Evolutionary conservation across 1,139 yeast species (phyloP), one percentile per base, ranked within the genome.

Genomic region (Scheffersomyces cryptocercus): DNA sequence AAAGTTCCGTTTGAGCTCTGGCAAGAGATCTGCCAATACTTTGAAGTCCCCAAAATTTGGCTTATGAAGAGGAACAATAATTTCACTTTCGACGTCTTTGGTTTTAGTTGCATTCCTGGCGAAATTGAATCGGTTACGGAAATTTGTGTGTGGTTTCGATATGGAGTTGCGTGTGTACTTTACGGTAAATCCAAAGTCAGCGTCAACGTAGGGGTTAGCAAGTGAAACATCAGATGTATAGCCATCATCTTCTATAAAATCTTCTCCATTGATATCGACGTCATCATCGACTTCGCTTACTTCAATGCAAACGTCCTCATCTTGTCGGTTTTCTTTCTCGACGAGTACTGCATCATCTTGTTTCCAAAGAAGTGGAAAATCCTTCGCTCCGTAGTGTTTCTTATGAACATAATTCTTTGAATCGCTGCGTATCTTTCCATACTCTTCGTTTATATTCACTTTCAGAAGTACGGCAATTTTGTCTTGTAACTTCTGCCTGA

Each of bases 401-500:
- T 62, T 47, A 4, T 52, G 43, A 0, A 41, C 34, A 32, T 45
- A 47, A 11, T 41, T 42, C 12, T 50, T 45, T 5, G 43, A 12
- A 10, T 26, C 45, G 24, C 47, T 48, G 36, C 60, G 60, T 16
- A 58, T 43, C 15, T 54, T 54, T 20, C 54, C 53, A 46, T 57
- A 65, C 38, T 63, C 65, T 8, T 55, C 58, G 14, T 49, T 52
- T 12, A 67, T 52, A 41, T 65, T 61, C 20, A 56, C 50, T 4
- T 48, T 54, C 3, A 73, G 58, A 36, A 71, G 59, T 3, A 60
- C 39, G 31, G 59, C 64, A 1, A 55, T 58, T 0, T 51, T 50
- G n/a, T 66, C 63, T 45, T 82, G 82, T 33, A 88, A 55, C 55
- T 85, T 85, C 14, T 63, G 61, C 49, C 85, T 65, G 26, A 89